Conservation (phyloP, 169 alveolate genomes). For the Babesia caballi region DNA sequence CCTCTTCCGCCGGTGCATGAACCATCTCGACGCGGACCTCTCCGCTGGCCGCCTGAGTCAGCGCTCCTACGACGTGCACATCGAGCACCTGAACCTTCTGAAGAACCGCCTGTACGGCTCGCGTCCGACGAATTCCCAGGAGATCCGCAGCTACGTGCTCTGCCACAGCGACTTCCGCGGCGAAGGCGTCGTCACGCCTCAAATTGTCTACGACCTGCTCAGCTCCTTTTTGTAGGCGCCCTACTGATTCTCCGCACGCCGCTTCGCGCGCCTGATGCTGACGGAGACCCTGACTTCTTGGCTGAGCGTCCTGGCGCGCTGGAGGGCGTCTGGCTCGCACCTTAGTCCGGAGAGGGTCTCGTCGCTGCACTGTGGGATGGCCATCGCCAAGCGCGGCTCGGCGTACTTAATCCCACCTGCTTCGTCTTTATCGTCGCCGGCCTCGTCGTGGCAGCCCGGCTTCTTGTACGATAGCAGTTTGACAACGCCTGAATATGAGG, state of each 20-base stretch:
- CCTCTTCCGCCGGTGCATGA: constrained; percentile 55
- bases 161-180: constrained; percentile 83
- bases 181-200: constrained; percentile 81
- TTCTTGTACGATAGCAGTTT: constrained; percentile 38
- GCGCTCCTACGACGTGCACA: constrained; percentile 43
- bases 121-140: constrained; percentile 85
- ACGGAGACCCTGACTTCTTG: constrained; percentile 43
- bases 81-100: constrained; percentile 70
- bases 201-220: constrained; percentile 80
- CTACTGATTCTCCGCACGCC: not conserved
- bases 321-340: not conserved
- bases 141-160: constrained; percentile 79
- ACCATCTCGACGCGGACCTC: constrained; percentile 52
- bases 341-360: not conserved
- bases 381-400: constrained; percentile 29
- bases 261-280: constrained; percentile 61
- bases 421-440: not conserved
- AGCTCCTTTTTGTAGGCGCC: constrained; percentile 5
- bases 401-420: constrained; percentile 5
- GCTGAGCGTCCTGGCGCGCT: not conserved
- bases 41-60: constrained; percentile 20
- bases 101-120: constrained; percentile 83
- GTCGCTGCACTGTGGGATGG: constrained; percentile 29
- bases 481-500: constrained; percentile 32
- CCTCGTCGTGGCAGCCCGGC: constrained; percentile 18